Evolutionary conservation across 805 yeast species (phyloP).

Genomic region (Starmerella apicola): DNA sequence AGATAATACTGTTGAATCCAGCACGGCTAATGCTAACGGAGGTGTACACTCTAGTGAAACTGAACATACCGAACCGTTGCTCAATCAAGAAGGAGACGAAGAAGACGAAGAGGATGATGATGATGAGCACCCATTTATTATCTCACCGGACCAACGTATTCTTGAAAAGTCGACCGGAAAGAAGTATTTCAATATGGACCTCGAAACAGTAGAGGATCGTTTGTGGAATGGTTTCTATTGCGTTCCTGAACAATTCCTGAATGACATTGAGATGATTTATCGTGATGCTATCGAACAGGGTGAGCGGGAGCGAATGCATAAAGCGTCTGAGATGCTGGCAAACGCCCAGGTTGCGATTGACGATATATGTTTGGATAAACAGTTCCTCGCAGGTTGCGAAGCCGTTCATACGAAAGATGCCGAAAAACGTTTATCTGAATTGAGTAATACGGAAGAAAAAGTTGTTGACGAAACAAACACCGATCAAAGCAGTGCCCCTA

Average conservation of each 20-base stretch:
- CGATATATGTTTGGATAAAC: constrained; percentile 53
- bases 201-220: constrained; percentile 87
- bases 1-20: not conserved
- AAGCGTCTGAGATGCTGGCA: constrained; percentile 90
- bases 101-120: constrained; percentile 3
- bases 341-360: constrained; percentile 93
- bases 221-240: constrained; percentile 93
- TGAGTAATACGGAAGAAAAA: constrained; percentile 12
- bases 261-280: constrained; percentile 74
- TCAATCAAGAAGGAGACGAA: constrained; percentile 11
- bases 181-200: constrained; percentile 72
- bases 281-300: constrained; percentile 60
- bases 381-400: constrained; percentile 63
- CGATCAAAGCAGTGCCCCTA: not conserved
- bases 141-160: constrained; percentile 57
- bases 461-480: not conserved
- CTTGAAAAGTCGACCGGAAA: constrained; percentile 66
- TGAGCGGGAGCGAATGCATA: constrained; percentile 68
- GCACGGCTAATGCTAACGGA: not conserved
- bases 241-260: constrained; percentile 80
- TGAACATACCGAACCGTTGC: constrained; percentile 26
- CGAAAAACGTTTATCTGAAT: constrained; percentile 19
- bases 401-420: constrained; percentile 33
- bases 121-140: constrained; percentile 25
- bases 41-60: not conserved